Conservation (phyloP, 129 eudicot genomes). For the Deinandra increscens region DNA sequence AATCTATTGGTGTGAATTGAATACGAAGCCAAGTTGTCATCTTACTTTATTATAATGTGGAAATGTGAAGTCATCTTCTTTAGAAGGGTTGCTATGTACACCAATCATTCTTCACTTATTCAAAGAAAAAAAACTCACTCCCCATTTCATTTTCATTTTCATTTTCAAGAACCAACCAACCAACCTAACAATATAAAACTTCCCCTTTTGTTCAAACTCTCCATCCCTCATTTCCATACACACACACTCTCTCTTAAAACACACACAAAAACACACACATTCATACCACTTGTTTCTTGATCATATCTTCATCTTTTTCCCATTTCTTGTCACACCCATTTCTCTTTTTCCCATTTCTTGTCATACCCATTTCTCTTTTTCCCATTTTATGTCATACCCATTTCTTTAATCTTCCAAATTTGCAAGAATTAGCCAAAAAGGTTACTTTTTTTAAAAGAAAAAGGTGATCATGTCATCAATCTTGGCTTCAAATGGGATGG, state of each 20-base stretch:
- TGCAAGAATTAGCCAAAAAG: constrained; percentile 12
- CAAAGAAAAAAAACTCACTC: constrained; percentile 22
- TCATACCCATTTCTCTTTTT: constrained; percentile 15
- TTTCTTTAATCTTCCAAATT: constrained; percentile 13
- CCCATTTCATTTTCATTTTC: no score
- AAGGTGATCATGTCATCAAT: constrained; percentile 51
- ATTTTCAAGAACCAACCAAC: constrained; percentile 40
- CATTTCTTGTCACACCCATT: no score
- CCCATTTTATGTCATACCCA: constrained; percentile 14
- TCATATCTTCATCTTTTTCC: constrained; percentile 15
- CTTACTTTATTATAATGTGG: not conserved
- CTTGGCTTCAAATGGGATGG: constrained; percentile 59
- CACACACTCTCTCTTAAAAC: no score
- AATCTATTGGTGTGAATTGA: not conserved
- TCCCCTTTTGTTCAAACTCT: constrained; percentile 36
- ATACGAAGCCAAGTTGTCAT: not conserved
- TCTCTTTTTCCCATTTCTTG: constrained; percentile 19
- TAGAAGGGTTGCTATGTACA: constrained; percentile 28
- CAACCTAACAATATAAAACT: constrained; percentile 37
- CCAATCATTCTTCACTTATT: constrained; percentile 30
- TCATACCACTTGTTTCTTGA: constrained; percentile 19
- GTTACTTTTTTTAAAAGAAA: no score
- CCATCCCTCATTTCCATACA: constrained; percentile 16
- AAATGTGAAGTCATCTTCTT: constrained; percentile 19
- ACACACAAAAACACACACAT: constrained; percentile 9